phyloP scores from a whole-genome alignment of 225 moss, liverwort and hornwort species.

The Pseudisothecium myosuroides region DNA sequence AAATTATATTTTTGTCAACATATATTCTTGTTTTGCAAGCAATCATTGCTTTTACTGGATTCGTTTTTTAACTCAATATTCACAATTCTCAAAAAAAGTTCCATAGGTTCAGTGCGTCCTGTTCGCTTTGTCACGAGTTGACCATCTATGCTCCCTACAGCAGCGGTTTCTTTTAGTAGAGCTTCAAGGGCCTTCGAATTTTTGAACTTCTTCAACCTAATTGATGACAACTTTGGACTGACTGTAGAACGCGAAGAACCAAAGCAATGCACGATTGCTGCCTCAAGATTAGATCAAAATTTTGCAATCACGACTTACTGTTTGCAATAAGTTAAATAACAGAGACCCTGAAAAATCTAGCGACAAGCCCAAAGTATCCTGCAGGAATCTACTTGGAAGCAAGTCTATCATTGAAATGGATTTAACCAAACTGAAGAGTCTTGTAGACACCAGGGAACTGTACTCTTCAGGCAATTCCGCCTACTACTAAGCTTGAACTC shows the following conservation, averaged over 20 bases:
- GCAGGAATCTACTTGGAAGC: background rate
- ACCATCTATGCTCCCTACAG: conserved; percentile 53
- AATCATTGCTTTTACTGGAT: background rate
- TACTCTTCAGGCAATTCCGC: background rate
- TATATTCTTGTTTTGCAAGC: background rate
- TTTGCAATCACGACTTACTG: conserved; percentile 34
- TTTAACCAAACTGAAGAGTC: background rate
- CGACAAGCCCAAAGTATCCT: background rate
- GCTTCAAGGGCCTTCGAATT: conserved; percentile 56
- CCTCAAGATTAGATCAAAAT: conserved; percentile 43
- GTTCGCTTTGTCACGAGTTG: conserved; percentile 51
- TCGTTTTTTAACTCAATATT: background rate
- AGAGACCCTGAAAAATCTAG: background rate
- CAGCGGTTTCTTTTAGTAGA: conserved; percentile 51
- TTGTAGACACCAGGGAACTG: background rate
- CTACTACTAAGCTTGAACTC: background rate
- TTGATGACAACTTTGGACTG: conserved; percentile 37
- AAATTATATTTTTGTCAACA: too few species aligned
- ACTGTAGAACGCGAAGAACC: conserved; percentile 42
- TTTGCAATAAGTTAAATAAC: conserved; percentile 16
- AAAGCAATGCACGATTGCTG: conserved; percentile 45
- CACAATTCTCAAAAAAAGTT: background rate
- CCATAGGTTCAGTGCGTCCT: conserved; percentile 27
- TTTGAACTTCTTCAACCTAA: conserved; percentile 37
- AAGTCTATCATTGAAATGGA: background rate